A percentile compares a stretch with the other conserved stretches of the same genome.
Conservation (phyloP, 2,329 filamentous ascomycete genomes). For the Arthrobotrys entomopaga region DNA sequence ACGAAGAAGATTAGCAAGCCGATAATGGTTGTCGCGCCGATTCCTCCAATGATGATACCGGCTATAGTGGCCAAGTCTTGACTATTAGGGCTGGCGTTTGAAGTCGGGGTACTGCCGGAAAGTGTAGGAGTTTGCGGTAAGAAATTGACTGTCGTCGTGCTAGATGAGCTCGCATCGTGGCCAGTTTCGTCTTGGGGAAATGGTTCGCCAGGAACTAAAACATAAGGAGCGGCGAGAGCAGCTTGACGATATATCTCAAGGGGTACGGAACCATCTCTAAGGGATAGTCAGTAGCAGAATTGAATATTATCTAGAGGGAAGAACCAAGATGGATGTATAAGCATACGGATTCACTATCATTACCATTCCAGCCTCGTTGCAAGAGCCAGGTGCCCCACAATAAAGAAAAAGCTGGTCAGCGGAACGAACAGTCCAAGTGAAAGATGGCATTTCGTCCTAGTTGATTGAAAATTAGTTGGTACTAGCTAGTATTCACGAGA, state of each 20-base stretch:
- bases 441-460: slow-evolving; percentile 60
- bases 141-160: neutral
- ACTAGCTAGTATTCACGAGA: neutral
- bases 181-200: slow-evolving; percentile 63
- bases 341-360: slow-evolving; percentile 77
- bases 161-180: neutral
- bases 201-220: slow-evolving; percentile 69
- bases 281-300: slow-evolving; percentile 36
- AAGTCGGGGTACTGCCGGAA: neutral
- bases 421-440: slow-evolving; percentile 68
- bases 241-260: slow-evolving; percentile 65
- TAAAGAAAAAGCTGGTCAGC: slow-evolving; percentile 73
- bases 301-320: slow-evolving; percentile 13
- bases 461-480: neutral
- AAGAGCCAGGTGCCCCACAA: slow-evolving; percentile 74
- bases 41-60: slow-evolving; percentile 69
- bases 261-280: slow-evolving; percentile 65
- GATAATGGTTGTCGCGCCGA: slow-evolving; percentile 65
- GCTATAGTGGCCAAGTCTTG: slow-evolving; percentile 68
- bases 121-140: neutral
- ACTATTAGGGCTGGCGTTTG: slow-evolving; percentile 7
- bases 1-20: slow-evolving; percentile 62
- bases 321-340: slow-evolving; percentile 23
- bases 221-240: slow-evolving; percentile 66
- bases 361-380: slow-evolving; percentile 74